Conservation (phyloP, 805 yeast species). For the Komagataella ulmi region DNA sequence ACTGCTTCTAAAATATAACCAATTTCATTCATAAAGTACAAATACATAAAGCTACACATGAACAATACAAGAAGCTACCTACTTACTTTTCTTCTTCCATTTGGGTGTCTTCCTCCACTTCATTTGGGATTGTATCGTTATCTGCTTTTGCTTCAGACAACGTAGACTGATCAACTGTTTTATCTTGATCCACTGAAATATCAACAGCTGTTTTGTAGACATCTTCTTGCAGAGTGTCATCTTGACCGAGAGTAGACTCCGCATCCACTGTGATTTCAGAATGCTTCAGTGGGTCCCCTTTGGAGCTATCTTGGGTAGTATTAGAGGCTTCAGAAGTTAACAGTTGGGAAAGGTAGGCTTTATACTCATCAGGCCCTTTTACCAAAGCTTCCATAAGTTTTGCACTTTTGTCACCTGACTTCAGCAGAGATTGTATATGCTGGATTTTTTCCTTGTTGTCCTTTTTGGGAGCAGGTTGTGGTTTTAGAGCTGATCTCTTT, state of each 20-base stretch:
- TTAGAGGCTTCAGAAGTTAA: conserved; percentile 7
- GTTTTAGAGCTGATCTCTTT: conserved; percentile 35
- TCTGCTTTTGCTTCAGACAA: background rate
- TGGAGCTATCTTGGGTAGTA: conserved; percentile 2
- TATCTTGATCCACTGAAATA: background rate
- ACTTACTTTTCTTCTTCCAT: background rate
- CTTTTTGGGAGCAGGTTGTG: conserved; percentile 11
- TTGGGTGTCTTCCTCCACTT: background rate
- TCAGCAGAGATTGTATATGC: background rate
- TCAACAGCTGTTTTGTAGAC: background rate
- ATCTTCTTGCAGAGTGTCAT: conserved; percentile 1
- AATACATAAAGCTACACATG: background rate
- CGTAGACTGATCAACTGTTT: background rate
- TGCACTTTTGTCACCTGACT: background rate
- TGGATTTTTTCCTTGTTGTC: conserved; percentile 14
- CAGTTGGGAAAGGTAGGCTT: conserved; percentile 28
- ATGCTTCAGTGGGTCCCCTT: background rate
- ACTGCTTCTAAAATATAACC: background rate
- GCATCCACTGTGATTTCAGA: conserved; percentile 3
- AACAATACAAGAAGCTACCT: background rate
- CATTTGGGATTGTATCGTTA: background rate
- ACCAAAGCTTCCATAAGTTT: conserved; percentile 8
- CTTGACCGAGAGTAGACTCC: conserved; percentile 5
- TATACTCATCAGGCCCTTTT: conserved; percentile 24
- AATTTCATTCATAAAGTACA: background rate